Conservation (phyloP, 495 filamentous ascomycete species). For the Saxispiralis lemnorum region DNA sequence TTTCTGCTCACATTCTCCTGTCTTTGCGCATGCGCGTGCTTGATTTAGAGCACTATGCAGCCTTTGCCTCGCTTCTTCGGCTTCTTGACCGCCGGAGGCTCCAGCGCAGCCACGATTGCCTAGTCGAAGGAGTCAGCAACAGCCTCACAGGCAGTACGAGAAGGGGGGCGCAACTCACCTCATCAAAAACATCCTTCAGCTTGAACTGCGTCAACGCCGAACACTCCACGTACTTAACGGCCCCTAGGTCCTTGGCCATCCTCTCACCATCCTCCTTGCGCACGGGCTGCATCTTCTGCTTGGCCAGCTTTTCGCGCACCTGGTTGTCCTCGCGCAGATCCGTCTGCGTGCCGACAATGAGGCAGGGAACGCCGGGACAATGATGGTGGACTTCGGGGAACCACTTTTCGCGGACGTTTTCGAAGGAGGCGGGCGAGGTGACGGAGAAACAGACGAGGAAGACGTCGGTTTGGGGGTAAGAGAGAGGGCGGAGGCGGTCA, state of each 20-base stretch:
- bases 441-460: slow-evolving; percentile 98
- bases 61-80: slow-evolving; percentile 15
- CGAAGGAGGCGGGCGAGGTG: slow-evolving; percentile 94
- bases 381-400: slow-evolving; percentile 97
- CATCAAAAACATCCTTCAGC: slow-evolving; percentile 97
- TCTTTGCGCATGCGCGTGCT: not conserved
- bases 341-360: slow-evolving; percentile 94
- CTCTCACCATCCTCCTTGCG: slow-evolving; percentile 79
- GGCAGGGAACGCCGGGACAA: slow-evolving; percentile 90
- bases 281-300: slow-evolving; percentile 89
- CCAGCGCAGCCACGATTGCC: slow-evolving; percentile 28
- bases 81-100: slow-evolving; percentile 21
- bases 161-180: slow-evolving; percentile 41
- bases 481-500: slow-evolving; percentile 85
- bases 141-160: not conserved
- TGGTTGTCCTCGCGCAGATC: slow-evolving; percentile 84
- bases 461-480: slow-evolving; percentile 95
- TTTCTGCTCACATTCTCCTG: not conserved
- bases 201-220: slow-evolving; percentile 96
- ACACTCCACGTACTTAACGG: slow-evolving; percentile 97
- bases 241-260: slow-evolving; percentile 90
- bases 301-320: slow-evolving; percentile 76
- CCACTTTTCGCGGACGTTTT: slow-evolving; percentile 99
- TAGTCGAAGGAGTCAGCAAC: slow-evolving; percentile 6
- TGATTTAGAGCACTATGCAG: slow-evolving; percentile 13